Base-by-base conservation (phyloP, 768 basidiomycete genomes). In the Xerocomellus dryophilus region DNA sequence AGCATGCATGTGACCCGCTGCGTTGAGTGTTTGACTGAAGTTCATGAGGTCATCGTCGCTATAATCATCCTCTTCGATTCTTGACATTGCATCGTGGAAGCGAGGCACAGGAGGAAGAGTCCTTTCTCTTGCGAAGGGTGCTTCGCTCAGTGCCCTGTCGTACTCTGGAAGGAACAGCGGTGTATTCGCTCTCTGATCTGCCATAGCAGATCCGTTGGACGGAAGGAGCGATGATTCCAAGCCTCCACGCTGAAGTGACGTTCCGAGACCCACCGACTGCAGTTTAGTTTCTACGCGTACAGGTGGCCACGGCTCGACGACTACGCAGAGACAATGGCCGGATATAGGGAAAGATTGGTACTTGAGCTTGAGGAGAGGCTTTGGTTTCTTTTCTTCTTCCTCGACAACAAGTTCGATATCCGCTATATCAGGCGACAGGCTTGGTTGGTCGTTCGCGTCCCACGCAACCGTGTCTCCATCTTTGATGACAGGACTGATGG, bases 301-400 rank as follows among this genome's bases (percentile, higher is more conserved):
- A 14, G 80, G 71, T 5, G 88, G 85, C 78, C 83, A 90, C 15
- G 91, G 92, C 66, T 93, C 91, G 15, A 92, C 83, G 21, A 93
- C 85, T 34, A 93, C 78, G 64, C 88, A 90, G 17, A 93, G 78
- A 66, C 87, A 90, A 50, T 82, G 81, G 0, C 84, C 85, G 53
- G 81, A 79, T 44, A 91, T 83, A 48, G 71, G 77, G 68, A 90
- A 90, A 12, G 87, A 86, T 60, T 81, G 79, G 59, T 88, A 93
- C 50, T 69, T 78, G 34, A 93, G 77, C 50, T 81, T 77, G 32
- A 91, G 71, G 29, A 78, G 58, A 7, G 87, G 84, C 62, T 91
- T 88, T 12, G 85, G 88, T 61, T 93, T 91, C 60, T 75, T 73
- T 56, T 85, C 85, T 47, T 86, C 85, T 44, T 84, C 81, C n/a